Conservation (phyloP, 2,329 filamentous ascomycete genomes). For the Arachnomyces sp. region DNA sequence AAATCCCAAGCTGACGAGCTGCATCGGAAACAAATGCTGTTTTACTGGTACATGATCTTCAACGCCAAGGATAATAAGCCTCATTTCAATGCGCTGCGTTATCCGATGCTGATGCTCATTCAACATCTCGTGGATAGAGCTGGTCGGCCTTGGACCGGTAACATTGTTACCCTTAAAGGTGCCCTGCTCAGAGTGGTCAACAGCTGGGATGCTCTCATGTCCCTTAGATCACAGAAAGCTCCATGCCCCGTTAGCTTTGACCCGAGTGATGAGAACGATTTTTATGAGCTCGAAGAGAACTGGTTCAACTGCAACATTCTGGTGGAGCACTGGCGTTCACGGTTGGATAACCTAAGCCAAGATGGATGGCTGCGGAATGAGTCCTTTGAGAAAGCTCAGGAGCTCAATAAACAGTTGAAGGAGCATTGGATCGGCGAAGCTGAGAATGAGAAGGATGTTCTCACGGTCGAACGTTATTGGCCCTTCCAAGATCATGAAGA, state of each 20-base stretch:
- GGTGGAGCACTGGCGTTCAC: conserved; percentile 15
- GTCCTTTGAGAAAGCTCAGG: conserved; percentile 2
- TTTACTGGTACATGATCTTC: conserved; percentile 19
- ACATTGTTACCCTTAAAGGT: conserved; percentile 16
- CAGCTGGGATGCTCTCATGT: conserved; percentile 9
- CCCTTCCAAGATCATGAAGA: conserved; percentile 14
- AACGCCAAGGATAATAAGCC: conserved; percentile 16
- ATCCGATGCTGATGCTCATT: conserved; percentile 12
- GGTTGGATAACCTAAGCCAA: conserved; percentile 13
- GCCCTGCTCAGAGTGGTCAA: conserved; percentile 14
- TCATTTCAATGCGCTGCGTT: conserved; percentile 15
- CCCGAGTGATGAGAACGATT: conserved; percentile 8
- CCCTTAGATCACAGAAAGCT: conserved; percentile 6
- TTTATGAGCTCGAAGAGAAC: conserved; percentile 14
- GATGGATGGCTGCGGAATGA: conserved; percentile 15
- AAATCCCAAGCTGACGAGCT: conserved; percentile 18
- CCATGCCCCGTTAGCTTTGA: conserved; percentile 14
- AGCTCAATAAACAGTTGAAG: conserved; percentile 4
- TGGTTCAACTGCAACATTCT: conserved; percentile 16
- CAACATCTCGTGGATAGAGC: conserved; percentile 18
- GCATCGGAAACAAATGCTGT: conserved; percentile 11
- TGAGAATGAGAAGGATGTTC: conserved; percentile 8
- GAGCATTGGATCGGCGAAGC: conserved; percentile 7
- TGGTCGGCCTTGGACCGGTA: conserved; percentile 18
- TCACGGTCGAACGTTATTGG: conserved; percentile 8